A percentile compares a stretch with the other conserved stretches of the same genome.
These are phyloP conservation scores for Collariella sp. DNA, from an alignment of 495 filamentous ascomycete genomes.

Conservation along the genomic window DNA sequence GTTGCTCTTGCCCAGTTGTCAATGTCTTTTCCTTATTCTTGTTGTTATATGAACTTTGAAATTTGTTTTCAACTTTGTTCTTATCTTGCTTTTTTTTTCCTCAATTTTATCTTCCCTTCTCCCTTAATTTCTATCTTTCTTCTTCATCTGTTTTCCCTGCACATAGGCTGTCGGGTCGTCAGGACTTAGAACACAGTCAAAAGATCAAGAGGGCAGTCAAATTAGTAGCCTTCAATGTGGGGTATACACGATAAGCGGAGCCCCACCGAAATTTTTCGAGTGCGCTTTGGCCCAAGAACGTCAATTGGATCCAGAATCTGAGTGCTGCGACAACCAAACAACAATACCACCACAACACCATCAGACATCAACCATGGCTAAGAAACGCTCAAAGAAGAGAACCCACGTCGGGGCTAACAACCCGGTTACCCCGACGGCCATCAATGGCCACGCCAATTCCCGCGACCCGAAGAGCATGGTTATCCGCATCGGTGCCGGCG, in stretches of 20 bases:
- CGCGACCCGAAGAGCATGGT: constrained; percentile 93
- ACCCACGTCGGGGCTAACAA: constrained; percentile 69
- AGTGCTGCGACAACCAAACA: constrained; percentile 1
- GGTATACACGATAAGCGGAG: constrained; percentile 19
- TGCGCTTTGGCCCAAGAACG: neutral
- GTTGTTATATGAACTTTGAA: too few species aligned
- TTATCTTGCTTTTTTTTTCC: too few species aligned
- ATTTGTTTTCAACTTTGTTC: too few species aligned
- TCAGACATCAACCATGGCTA: constrained; percentile 55
- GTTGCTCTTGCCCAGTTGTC: too few species aligned
- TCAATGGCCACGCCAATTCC: constrained; percentile 35
- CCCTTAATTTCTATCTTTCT: too few species aligned
- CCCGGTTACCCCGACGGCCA: constrained; percentile 34
- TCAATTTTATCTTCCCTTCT: too few species aligned
- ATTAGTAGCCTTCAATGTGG: too few species aligned
- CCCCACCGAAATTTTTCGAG: constrained; percentile 28
- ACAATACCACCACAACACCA: neutral
- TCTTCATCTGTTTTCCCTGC: too few species aligned
- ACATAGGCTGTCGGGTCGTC: too few species aligned
- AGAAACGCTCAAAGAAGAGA: constrained; percentile 75
- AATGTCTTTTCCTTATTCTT: too few species aligned
- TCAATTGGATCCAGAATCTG: constrained; percentile 8
- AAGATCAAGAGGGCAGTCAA: too few species aligned
- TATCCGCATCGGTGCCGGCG: constrained; percentile 88
- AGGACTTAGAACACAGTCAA: too few species aligned